Base-by-base conservation (phyloP, 169 alveolate genomes). In the Plasmodium coatneyi region DNA sequence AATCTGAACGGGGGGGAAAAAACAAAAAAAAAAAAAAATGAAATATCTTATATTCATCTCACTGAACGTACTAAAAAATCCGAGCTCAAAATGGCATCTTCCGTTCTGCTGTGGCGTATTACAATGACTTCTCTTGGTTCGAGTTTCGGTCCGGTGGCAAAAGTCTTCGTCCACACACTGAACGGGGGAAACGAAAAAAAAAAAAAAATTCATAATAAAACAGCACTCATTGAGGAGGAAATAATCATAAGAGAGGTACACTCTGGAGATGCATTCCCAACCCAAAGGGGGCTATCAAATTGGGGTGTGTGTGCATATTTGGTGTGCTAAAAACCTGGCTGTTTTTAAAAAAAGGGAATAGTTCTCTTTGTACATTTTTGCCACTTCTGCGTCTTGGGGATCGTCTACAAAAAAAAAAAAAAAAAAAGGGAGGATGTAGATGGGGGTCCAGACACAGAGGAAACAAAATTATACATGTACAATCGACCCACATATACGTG, bases 381-480 rank as follows among this genome's bases (percentile, higher is more conserved):
- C 98, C 14, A 97, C 98, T 80, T 97, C 98, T 6, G 98, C 98
- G 78, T 97, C 98, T 81, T 97, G 98, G 6, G 98, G 98, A 71
- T 97, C 98, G 83, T 97, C 98, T 84, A 71, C 43, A 81, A 4
- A 70, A 36, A 46, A 74, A 4, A 32, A 34, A 49, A 90, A 46
- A 5, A n/a, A n/a, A 4, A 46, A 9, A 3, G n/a, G n/a, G n/a
- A n/a, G n/a, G n/a, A n/a, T n/a, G n/a, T n/a, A n/a, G n/a, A n/a
- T n/a, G n/a, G n/a, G n/a, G n/a, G n/a, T 60, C 5, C 3, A 56
- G 14, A 30, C n/a, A 19, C 52, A 36, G 52, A 46, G 36, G 43
- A 74, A 16, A 43, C 0, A 22, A 22, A 84, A 28, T 72, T 43
- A 10, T n/a, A 71, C 1, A 71, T 10, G 30, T n/a, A 49, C 32